These are phyloP conservation scores for Narthecium ossifragum DNA, from an alignment of 106 monocot genomes.

Conservation along the genomic window DNA sequence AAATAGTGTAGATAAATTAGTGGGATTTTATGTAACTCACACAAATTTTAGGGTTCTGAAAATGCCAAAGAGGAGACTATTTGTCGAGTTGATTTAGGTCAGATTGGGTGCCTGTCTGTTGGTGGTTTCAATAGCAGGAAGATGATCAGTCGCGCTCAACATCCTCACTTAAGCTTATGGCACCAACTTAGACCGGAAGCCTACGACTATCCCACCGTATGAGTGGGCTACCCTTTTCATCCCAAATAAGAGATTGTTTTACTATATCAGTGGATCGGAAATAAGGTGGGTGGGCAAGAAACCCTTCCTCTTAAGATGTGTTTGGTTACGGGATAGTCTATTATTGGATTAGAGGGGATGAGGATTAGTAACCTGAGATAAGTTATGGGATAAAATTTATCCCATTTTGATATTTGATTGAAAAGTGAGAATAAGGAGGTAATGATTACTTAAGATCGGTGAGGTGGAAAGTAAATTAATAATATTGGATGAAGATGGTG, in stretches of 20 bases:
- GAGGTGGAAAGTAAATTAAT: too few species aligned
- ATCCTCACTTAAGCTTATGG: neutral
- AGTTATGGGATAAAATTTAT: neutral
- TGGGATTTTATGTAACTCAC: neutral
- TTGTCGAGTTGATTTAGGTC: neutral
- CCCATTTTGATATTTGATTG: neutral
- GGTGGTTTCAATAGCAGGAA: conserved; percentile 6
- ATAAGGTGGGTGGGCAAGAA: neutral
- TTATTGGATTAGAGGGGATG: too few species aligned
- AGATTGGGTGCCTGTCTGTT: neutral
- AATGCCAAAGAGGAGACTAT: neutral
- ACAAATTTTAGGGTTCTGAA: neutral
- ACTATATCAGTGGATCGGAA: too few species aligned
- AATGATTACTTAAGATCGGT: too few species aligned
- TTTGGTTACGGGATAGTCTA: too few species aligned
- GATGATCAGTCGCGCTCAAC: conserved; percentile 1
- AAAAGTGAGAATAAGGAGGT: neutral
- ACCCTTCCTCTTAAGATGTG: neutral
- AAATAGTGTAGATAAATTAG: neutral
- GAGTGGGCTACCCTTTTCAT: neutral
- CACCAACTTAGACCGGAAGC: neutral
- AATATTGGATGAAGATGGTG: too few species aligned
- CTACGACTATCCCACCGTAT: neutral
- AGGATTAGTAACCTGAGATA: neutral
- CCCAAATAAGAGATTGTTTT: neutral